Evolutionary conservation across 371 early-diverging fungal genomes (phyloP), one percentile per base, ranked within the genome.

Genomic region (Mortierella sp.): DNA sequence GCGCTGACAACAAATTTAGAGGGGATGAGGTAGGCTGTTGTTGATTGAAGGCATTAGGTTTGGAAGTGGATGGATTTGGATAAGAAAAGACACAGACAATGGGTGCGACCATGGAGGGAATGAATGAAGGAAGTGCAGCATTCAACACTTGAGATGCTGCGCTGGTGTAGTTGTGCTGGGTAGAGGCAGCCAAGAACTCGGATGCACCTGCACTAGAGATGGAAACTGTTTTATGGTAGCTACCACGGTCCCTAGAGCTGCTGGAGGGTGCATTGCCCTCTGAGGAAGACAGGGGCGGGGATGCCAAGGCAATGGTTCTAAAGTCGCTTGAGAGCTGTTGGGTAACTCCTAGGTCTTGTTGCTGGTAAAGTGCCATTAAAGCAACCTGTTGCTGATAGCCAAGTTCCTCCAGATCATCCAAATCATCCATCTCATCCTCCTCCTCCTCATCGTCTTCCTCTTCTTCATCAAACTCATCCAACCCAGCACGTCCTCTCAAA

Each of bases 51-150:
- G 66, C 32, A 19, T 57, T 76, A 7, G 70, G 29, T 19, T 67
- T 72, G 13, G 77, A 59, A 0, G 53, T n/a, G 13, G 79, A 53
- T 22, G 79, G 70, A 8, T 69, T 49, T 17, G 74, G 79, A 45
- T 79, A 79, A 0, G 79, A 73, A 29, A 79, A 79, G 23, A 79
- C 79, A 29, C 79, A 79, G 37, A 79, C 79, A 32, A 79, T 72
- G n/a, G 79, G 79, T 1, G 79, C 74, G 22, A 79, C 79, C 72
- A 78, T 66, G 32, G 79, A 73, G 0, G 79, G 79, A 34, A 79
- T 59, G 43, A 79, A 73, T 26, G 79, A 79, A 4, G 79, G 78
- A 6, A 79, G 45, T 28, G 79, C 73, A 0, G 79, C 79, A 5
- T 17, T 43, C 35, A 79, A 47, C 4, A 79, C 79, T 32, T 70